Evolutionary conservation across 192 early-diverging fungal species (phyloP).

Genomic region (Coemansia sp.): DNA sequence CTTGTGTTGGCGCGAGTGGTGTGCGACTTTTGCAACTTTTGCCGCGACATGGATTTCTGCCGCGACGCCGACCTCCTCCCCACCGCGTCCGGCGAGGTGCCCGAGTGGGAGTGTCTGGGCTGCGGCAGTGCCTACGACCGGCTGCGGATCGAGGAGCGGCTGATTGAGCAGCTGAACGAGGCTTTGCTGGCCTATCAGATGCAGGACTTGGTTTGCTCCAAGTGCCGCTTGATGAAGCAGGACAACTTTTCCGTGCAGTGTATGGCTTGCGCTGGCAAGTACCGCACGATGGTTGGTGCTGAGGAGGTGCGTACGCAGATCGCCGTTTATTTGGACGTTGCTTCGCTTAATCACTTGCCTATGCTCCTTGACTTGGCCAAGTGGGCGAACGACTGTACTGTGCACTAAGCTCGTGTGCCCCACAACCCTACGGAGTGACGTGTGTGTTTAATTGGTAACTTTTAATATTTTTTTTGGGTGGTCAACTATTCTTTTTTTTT

Average conservation of each 20-base stretch:
- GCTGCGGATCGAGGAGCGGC: conserved; percentile 72
- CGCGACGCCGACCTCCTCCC: conserved; percentile 72
- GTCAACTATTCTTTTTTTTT: not conserved
- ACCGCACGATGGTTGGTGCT: conserved; percentile 19
- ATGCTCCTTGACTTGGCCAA: conserved; percentile 40
- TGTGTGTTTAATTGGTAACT: not conserved
- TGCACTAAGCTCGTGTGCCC: not conserved
- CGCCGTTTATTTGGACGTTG: conserved; percentile 39
- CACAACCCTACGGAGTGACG: not conserved
- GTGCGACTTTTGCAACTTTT: conserved; percentile 84
- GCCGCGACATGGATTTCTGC: conserved; percentile 87
- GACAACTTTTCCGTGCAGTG: conserved; percentile 77
- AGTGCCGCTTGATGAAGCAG: conserved; percentile 77
- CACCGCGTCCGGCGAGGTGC: conserved; percentile 18
- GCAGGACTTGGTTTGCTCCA: conserved; percentile 82
- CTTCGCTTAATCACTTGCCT: conserved; percentile 17
- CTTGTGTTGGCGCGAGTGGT: conserved; percentile 77
- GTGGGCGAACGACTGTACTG: conserved; percentile 13
- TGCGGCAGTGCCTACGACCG: conserved; percentile 83
- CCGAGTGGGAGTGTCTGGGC: conserved; percentile 70
- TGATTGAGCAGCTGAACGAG: conserved; percentile 71
- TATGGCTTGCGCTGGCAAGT: conserved; percentile 66
- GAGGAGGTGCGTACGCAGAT: conserved; percentile 23
- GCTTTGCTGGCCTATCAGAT: conserved; percentile 76
- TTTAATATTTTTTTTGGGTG: not conserved